Base-by-base conservation (phyloP, 345 rosid genomes). In the Bruguiera sexangula region DNA sequence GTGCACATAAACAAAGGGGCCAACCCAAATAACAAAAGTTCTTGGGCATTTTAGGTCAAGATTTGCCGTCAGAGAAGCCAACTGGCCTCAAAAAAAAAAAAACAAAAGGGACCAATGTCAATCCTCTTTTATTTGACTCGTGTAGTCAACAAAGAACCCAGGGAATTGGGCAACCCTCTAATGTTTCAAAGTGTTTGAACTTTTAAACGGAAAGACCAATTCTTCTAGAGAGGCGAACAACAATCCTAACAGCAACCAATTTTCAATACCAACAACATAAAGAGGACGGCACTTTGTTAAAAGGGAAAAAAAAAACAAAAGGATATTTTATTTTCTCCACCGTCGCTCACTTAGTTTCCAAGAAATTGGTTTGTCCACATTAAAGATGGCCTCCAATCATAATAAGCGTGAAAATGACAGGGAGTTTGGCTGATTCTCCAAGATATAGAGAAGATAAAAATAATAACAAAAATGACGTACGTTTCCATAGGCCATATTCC, bases 11-110 rank as follows among this genome's bases (percentile, higher is more conserved):
- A 53, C 29, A 5, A 9, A 32, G 16, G 60, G 26, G 6, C 31
- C 19, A 72, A 70, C 59, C 13, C 9, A 18, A 46, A 22, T 39
- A 39, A 39, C 10, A 39, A 39, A 51, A 73, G 32, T 5, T 30
- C 36, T 13, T 22, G 65, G 32, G 63, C 73, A 66, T 67, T 69
- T 64, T 79, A 16, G 80, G 77, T 77, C 73, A 62, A 62, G 70
- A 60, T 13, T 13, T 46, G 32, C 46, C 22, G 69, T 73, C 76
- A 57, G 66, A 68, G 18, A 21, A 3, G 73, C 71, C 2, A 53
- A 63, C 67, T 75, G 66, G 46, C 30, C 36, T 58, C n/a, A 56
- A 16, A 57, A 67, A 24, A 30, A 30, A 30, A 30, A 31, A 31
- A 31, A 31, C 0, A 30, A 5, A 0, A 56, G 46, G 34, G 76